phyloP scores from a whole-genome alignment of 768 basidiomycete species.

The Naganishia friedmannii region DNA sequence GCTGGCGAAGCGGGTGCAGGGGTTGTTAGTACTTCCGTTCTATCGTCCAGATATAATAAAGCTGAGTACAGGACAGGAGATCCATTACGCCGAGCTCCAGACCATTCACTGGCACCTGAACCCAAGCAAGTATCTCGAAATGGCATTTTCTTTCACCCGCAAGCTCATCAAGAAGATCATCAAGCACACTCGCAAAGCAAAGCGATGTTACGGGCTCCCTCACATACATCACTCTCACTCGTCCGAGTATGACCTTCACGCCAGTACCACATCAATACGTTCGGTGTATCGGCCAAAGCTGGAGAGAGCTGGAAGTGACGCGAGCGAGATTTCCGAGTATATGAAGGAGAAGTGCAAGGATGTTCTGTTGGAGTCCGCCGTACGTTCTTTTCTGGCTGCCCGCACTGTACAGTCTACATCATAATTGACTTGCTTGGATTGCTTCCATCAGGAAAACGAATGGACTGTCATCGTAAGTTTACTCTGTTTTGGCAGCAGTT shows the following conservation, averaged over 20 bases:
- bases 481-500: too few species aligned
- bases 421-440: background rate
- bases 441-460: background rate
- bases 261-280: background rate
- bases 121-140: background rate
- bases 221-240: background rate
- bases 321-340: background rate
- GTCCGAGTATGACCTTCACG: background rate
- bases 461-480: background rate
- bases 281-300: background rate
- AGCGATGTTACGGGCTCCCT: background rate
- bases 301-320: slow-evolving; percentile 11
- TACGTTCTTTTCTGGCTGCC: too few species aligned
- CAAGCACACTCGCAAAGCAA: background rate
- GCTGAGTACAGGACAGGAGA: background rate
- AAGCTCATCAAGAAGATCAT: background rate
- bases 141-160: background rate
- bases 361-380: background rate
- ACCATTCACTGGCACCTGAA: background rate
- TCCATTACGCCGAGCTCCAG: background rate
- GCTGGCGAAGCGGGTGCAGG: too few species aligned
- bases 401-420: background rate
- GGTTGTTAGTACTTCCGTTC: background rate
- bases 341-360: slow-evolving; percentile 6
- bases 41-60: background rate